Evolutionary conservation across 345 rosid genomes (phyloP).

Genomic region (Murraya koenigii): DNA sequence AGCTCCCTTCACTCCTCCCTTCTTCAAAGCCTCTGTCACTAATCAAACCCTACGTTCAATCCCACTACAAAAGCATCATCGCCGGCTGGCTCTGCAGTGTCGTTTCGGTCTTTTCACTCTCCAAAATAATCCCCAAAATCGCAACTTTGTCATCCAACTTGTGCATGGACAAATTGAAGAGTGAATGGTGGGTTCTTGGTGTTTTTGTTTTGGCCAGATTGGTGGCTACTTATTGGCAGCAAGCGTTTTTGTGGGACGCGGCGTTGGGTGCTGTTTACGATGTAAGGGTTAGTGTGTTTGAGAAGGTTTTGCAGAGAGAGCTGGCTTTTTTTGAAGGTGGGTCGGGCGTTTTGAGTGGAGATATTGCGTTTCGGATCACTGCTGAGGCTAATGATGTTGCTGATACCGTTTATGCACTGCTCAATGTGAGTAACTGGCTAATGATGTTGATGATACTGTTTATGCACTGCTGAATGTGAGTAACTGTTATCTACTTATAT

Average conservation of each 20-base stretch:
- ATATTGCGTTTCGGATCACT: constrained; percentile 74
- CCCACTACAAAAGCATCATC: constrained; percentile 59
- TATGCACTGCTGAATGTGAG: constrained; percentile 81
- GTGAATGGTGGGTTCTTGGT: constrained; percentile 44
- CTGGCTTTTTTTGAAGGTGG: constrained; percentile 77
- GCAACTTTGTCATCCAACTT: constrained; percentile 5
- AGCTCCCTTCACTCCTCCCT: constrained; percentile 16
- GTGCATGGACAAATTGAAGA: neutral
- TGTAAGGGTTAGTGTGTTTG: constrained; percentile 65
- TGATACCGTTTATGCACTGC: constrained; percentile 69
- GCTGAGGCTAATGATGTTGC: constrained; percentile 85
- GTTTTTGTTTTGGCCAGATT: constrained; percentile 47
- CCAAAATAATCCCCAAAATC: constrained; percentile 54
- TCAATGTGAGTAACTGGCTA: constrained; percentile 66
- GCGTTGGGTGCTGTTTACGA: constrained; percentile 49
- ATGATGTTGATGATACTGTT: constrained; percentile 72
- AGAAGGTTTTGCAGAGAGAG: constrained; percentile 65
- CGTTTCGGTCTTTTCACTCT: constrained; percentile 68
- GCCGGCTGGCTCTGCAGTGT: constrained; percentile 83
- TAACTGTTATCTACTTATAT: neutral
- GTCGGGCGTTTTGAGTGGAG: constrained; percentile 61
- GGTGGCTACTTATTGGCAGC: constrained; percentile 66
- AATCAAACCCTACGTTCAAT: constrained; percentile 54
- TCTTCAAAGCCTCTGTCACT: constrained; percentile 39
- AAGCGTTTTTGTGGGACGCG: constrained; percentile 84